phyloP scores from a whole-genome alignment of 1,284 basidiomycete species.

The Abortiporus biennis region DNA sequence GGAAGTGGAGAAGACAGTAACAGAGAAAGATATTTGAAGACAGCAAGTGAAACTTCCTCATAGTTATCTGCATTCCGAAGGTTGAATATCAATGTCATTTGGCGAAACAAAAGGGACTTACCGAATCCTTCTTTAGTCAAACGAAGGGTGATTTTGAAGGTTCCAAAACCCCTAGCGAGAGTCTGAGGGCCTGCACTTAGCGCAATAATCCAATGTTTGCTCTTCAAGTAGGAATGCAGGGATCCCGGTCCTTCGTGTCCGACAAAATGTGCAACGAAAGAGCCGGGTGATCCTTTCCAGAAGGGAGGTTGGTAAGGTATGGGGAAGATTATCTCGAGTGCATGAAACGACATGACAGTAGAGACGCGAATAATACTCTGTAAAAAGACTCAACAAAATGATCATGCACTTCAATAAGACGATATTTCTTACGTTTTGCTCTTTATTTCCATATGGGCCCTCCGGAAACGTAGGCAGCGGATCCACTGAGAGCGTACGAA shows the following conservation, averaged over 20 bases:
- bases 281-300: slow-evolving; percentile 80
- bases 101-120: slow-evolving; percentile 36
- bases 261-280: slow-evolving; percentile 82
- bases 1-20: slow-evolving; percentile 69
- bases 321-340: slow-evolving; percentile 85
- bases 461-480: slow-evolving; percentile 66
- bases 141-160: slow-evolving; percentile 83
- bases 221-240: slow-evolving; percentile 87
- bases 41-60: slow-evolving; percentile 63
- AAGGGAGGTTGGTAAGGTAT: slow-evolving; percentile 78
- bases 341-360: slow-evolving; percentile 89
- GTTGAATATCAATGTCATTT: neutral
- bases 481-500: slow-evolving; percentile 65
- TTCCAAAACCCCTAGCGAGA: slow-evolving; percentile 79
- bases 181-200: slow-evolving; percentile 73
- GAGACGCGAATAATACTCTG: slow-evolving; percentile 84
- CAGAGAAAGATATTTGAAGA: slow-evolving; percentile 88
- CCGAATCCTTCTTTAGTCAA: slow-evolving; percentile 86
- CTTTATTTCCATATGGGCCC: slow-evolving; percentile 70
- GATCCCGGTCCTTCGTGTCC: slow-evolving; percentile 98
- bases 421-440: slow-evolving; percentile 61
- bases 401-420: neutral
- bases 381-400: slow-evolving; percentile 10
- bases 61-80: slow-evolving; percentile 58
- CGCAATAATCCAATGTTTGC: slow-evolving; percentile 85